Evolutionary conservation across 148 eudicot genomes (phyloP), one percentile per base, ranked within the genome.

Genomic region (Agrostemma githago): DNA sequence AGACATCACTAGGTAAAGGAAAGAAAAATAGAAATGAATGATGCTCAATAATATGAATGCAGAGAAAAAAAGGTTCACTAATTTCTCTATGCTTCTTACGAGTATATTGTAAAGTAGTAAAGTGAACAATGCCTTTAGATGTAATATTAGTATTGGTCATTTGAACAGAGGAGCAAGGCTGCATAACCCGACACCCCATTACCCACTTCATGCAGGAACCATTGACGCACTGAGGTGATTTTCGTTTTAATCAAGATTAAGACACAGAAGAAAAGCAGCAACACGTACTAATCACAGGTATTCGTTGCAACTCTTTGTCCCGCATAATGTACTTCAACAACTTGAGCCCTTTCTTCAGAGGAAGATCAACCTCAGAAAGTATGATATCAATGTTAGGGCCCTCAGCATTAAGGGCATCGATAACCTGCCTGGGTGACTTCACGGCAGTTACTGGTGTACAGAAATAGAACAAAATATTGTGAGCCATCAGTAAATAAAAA

Each of bases 321-420:
- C 92, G 87, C 88, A 85, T 92, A 39, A 95, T 87, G 77, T 92
- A 95, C 83, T 92, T 95, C 80, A 95, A 80, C 89, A 95, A 76
- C 78, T 95, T 95, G 66, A 92, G 74, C 56, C 99, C 97, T 81
- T 95, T 95, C 38, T 90, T 86, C 87, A 87, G 85, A 67, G 99
- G 99, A 84, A 95, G 89, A 82, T 95, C 99, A 75, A 95, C 92
- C 85, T 95, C 99, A 21, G 93, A 87, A 76, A 95, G 92, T 77
- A 95, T 95, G 38, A 95, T 85, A 83, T 95, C 99, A 79, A 95
- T 95, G 69, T 86, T 88, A 72, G 89, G 89, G 72, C 97, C 94
- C 83, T 95, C 99, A 11, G 96, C 93, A 80, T 92, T 95, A 74
- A 95, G 88, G 68, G 99, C 99, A 81, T 90, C 97, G 77, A 92